These are phyloP conservation scores for Setaria viridis DNA, from an alignment of 202 grass and related monocot species.

Conservation along the genomic window DNA sequence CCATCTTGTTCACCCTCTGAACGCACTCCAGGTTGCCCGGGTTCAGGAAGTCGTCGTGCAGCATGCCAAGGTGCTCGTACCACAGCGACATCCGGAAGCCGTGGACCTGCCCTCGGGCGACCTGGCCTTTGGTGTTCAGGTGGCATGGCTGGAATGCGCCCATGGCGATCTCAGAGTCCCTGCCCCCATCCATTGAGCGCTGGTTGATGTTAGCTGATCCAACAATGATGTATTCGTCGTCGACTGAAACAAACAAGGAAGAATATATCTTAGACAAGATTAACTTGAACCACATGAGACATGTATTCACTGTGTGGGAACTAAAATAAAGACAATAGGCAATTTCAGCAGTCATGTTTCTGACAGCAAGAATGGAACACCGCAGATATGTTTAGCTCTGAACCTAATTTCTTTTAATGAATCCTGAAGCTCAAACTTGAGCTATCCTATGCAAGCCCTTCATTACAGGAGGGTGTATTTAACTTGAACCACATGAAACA, in stretches of 20 bases:
- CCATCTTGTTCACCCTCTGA: constrained; percentile 79
- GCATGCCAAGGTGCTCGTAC: constrained; percentile 93
- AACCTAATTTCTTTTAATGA: not conserved
- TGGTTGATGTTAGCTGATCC: constrained; percentile 99
- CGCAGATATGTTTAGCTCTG: not conserved
- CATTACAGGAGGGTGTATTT: not conserved
- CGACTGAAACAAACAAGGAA: constrained; percentile 54
- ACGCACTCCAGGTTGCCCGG: constrained; percentile 71
- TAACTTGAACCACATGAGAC: not conserved
- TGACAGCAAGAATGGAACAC: not conserved
- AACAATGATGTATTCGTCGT: constrained; percentile 89
- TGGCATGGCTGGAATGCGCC: constrained; percentile 76
- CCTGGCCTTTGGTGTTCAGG: constrained; percentile 58
- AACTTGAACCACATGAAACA: not conserved
- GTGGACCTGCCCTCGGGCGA: constrained; percentile 75
- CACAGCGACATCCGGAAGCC: constrained; percentile 93
- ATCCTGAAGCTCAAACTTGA: not conserved
- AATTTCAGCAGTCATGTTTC: not conserved
- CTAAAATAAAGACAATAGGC: not conserved
- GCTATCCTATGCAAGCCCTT: not conserved
- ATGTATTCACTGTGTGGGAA: not conserved
- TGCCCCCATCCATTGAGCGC: constrained; percentile 88
- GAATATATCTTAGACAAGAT: not conserved
- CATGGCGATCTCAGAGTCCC: constrained; percentile 96
- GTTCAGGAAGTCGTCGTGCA: constrained; percentile 63